These are phyloP conservation scores for Pseudozyma flocculosa DNA, from an alignment of 1,284 basidiomycete species.

Conservation along the genomic window DNA sequence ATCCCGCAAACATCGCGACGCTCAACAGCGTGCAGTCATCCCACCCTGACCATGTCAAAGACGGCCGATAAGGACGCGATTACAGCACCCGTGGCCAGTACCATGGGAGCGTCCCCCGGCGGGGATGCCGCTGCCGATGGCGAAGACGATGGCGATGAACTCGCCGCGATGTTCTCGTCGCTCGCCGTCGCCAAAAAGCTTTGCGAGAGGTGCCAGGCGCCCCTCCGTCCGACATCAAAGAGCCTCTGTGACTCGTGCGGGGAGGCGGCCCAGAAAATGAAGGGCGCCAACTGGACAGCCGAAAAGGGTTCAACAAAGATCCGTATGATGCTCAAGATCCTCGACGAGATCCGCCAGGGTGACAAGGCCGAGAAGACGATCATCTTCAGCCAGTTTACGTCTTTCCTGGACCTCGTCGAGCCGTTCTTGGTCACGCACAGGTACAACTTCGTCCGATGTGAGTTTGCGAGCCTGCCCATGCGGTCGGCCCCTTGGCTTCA, in stretches of 20 bases:
- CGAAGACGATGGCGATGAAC: conserved; percentile 64
- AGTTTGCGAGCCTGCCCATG: conserved; percentile 57
- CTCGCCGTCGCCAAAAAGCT: conserved; percentile 62
- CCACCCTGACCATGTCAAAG: conserved; percentile 20
- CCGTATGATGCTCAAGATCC: conserved; percentile 73
- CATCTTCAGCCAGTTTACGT: conserved; percentile 72
- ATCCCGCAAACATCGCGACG: no score
- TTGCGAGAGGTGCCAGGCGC: conserved; percentile 42
- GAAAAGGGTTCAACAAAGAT: conserved; percentile 70
- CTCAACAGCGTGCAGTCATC: conserved; percentile 48
- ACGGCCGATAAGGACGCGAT: background rate
- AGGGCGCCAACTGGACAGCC: conserved; percentile 66
- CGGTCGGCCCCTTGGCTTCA: no score
- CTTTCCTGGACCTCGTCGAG: conserved; percentile 82
- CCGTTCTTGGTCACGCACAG: conserved; percentile 72
- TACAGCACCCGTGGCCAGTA: background rate
- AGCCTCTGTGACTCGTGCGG: conserved; percentile 21
- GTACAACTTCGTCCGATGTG: conserved; percentile 79
- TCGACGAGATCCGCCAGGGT: conserved; percentile 69
- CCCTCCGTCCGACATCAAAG: conserved; percentile 2
- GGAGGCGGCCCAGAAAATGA: background rate
- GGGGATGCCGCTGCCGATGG: conserved; percentile 4
- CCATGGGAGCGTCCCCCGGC: background rate
- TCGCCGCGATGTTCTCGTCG: conserved; percentile 73
- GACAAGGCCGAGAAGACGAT: conserved; percentile 78